Conservation (phyloP, 331 rosid genomes). For the Malus hybrid region DNA sequence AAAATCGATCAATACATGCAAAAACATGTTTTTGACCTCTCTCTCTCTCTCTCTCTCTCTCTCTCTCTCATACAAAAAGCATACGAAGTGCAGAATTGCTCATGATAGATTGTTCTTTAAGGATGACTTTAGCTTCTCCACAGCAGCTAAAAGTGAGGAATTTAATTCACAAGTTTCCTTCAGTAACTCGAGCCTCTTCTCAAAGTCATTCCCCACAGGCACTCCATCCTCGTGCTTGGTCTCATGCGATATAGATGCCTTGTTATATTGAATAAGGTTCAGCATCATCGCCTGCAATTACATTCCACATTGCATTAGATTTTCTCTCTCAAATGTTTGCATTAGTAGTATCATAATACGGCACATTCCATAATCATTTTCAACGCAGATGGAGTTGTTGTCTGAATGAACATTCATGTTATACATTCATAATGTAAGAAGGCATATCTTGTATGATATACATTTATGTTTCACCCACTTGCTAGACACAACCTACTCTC, state of each 20-base stretch:
- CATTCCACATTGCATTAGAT: not conserved
- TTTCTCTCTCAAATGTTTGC: not conserved
- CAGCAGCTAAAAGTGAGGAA: conserved; percentile 54
- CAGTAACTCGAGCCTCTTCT: conserved; percentile 45
- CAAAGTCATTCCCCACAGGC: conserved; percentile 22
- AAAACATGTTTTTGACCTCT: not conserved
- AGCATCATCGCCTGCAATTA: conserved; percentile 55
- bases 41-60: too few relatives aligned
- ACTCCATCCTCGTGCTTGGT: conserved; percentile 16
- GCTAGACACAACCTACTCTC: not conserved
- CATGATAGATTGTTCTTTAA: conserved; percentile 18
- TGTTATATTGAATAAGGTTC: conserved; percentile 43
- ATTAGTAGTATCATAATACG: not conserved
- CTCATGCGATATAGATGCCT: conserved; percentile 8
- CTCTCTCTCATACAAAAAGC: not conserved
- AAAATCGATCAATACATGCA: not conserved
- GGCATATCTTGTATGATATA: not conserved
- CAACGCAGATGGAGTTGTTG: not conserved
- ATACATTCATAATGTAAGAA: not conserved
- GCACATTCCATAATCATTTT: not conserved
- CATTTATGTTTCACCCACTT: not conserved
- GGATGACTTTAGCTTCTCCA: conserved; percentile 41
- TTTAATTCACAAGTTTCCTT: conserved; percentile 64
- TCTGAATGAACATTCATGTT: not conserved
- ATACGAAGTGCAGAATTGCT: not conserved